Percentiles rank a stretch among this genome's conserved stretches.
phyloP scores from a whole-genome alignment of 768 basidiomycete genomes.

The Lentinula lateritia region DNA sequence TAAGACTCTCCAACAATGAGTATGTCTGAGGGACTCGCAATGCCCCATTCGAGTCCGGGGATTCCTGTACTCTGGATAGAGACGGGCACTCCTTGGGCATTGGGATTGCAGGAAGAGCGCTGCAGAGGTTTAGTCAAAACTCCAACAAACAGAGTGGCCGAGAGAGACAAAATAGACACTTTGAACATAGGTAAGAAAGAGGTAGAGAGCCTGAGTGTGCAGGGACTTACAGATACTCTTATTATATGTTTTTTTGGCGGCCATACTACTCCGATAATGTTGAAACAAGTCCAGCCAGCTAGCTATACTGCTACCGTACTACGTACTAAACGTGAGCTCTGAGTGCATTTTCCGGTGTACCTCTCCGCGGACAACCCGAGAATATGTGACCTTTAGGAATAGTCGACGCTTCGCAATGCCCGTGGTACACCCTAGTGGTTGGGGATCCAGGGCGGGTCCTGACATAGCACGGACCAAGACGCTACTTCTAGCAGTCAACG shows the following conservation, averaged over 20 bases:
- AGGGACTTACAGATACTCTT: background rate
- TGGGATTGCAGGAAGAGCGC: constrained; percentile 1
- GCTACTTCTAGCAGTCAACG: no score
- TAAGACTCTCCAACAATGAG: background rate
- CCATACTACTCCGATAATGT: background rate
- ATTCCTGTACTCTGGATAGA: background rate
- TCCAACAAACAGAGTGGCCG: background rate
- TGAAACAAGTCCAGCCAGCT: background rate
- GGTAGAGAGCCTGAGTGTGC: background rate
- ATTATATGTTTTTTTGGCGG: background rate
- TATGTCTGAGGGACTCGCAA: background rate
- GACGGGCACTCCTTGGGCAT: constrained; percentile 1
- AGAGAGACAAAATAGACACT: background rate
- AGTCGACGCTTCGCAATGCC: no score
- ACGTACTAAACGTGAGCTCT: no score
- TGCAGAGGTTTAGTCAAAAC: background rate
- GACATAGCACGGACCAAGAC: no score
- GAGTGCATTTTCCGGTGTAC: no score
- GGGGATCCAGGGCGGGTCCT: no score
- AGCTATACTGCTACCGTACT: no score
- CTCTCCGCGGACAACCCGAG: no score
- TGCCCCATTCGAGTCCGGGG: constrained; percentile 1
- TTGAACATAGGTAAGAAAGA: background rate
- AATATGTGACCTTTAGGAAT: no score
- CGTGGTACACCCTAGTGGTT: no score